Percentiles rank a stretch among this genome's conserved stretches.
phyloP scores from a whole-genome alignment of 2,329 filamentous ascomycete genomes.

The Talaromyces atroroseus region DNA sequence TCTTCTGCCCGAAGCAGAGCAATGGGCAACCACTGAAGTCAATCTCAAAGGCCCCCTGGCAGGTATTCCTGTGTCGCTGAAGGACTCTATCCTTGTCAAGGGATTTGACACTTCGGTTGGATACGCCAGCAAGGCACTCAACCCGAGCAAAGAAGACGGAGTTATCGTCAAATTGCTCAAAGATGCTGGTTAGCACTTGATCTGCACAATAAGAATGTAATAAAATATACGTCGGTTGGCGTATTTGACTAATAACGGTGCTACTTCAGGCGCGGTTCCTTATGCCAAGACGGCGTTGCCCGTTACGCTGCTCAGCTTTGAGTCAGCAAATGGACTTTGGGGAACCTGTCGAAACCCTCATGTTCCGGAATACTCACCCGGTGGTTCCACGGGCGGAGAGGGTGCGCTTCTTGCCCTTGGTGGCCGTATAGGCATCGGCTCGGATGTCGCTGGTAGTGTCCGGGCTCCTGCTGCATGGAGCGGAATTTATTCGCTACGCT shows the following conservation, averaged over 20 bases:
- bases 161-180: constrained; percentile 71
- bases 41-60: constrained; percentile 79
- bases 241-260: constrained; percentile 8
- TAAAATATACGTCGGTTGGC: too few species aligned
- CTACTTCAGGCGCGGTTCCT: constrained; percentile 62
- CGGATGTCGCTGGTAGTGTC: constrained; percentile 85
- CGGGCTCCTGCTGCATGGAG: constrained; percentile 82
- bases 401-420: constrained; percentile 73
- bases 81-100: constrained; percentile 69
- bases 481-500: constrained; percentile 80
- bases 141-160: constrained; percentile 63
- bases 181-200: constrained; percentile 55
- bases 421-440: constrained; percentile 82
- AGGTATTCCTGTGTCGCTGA: constrained; percentile 79
- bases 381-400: constrained; percentile 84
- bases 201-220: not conserved
- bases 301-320: constrained; percentile 79
- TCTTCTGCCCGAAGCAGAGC: constrained; percentile 70
- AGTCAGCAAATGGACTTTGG: constrained; percentile 76
- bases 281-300: constrained; percentile 92
- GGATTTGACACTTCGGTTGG: constrained; percentile 81
- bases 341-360: constrained; percentile 78
- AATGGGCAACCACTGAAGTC: constrained; percentile 58
- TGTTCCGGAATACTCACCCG: constrained; percentile 75
- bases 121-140: constrained; percentile 63